Evolutionary conservation across 805 yeast genomes (phyloP).

Genomic region (Ogataea angusta): DNA sequence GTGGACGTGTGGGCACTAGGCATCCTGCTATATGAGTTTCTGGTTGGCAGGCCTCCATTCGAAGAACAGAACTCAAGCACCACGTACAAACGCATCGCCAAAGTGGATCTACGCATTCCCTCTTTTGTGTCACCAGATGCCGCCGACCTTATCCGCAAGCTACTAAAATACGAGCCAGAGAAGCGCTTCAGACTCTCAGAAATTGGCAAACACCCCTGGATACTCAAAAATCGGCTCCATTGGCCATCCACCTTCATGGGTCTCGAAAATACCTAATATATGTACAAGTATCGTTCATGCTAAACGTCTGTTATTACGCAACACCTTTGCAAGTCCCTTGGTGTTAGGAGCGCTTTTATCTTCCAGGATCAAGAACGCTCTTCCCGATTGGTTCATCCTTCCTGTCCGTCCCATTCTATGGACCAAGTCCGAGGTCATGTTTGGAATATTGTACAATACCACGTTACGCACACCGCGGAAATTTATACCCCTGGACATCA

Average conservation of each 20-base stretch:
- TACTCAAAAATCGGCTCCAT: conserved; percentile 52
- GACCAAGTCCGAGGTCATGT: conserved; percentile 76
- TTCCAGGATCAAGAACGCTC: conserved; percentile 77
- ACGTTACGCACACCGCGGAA: conserved; percentile 80
- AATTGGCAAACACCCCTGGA: conserved; percentile 82
- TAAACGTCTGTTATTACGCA: conserved; percentile 46
- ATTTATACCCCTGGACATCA: conserved; percentile 86
- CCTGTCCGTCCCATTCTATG: conserved; percentile 96
- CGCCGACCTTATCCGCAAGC: conserved; percentile 60
- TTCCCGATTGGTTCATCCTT: conserved; percentile 82
- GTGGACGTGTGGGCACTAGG: conserved; percentile 96
- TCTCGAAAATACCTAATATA: conserved; percentile 6
- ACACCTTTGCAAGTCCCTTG: conserved; percentile 70
- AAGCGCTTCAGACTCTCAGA: conserved; percentile 59
- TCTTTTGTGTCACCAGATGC: conserved; percentile 69
- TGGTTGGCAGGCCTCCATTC: conserved; percentile 90
- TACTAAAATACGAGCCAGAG: conserved; percentile 67
- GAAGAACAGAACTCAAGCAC: conserved; percentile 75
- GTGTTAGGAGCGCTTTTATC: conserved; percentile 73
- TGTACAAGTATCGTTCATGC: conserved; percentile 19
- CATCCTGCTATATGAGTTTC: conserved; percentile 75
- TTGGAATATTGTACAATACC: conserved; percentile 81
- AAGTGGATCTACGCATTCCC: conserved; percentile 75
- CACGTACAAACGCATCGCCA: conserved; percentile 77
- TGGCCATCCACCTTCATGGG: conserved; percentile 44